Base-by-base conservation (phyloP, 2,329 filamentous ascomycete genomes). In the Fusarium cicatricum region DNA sequence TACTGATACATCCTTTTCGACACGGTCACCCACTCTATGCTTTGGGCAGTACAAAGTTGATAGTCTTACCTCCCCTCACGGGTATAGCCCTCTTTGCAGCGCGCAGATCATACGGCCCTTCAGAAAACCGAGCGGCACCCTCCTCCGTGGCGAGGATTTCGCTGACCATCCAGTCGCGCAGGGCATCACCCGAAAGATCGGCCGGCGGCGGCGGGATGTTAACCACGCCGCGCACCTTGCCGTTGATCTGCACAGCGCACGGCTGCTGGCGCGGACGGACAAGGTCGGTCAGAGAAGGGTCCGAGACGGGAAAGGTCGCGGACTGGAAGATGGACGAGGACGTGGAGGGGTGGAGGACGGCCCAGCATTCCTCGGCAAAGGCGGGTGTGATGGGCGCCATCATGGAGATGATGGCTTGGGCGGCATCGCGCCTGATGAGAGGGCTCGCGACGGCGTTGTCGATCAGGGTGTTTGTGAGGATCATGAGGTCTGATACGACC, bases 341-440 rank as follows among this genome's bases (percentile, higher is more conserved):
- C 2, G 65, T 41, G 0, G 63, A 58, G 2, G 77, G 74, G 42
- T 76, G 71, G 4, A 93, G 78, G 2, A 83, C 67, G 58, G 83
- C 80, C 90, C 90, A 96, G 72, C 87, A 90, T 75, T 96, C 91
- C 65, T 94, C 91, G 1, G 91, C 83, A 55, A 95, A 86, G 0
- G 90, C 90, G 0, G 92, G 92, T 0, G 90, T 85, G 46, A 96
- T 86, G 4, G 92, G 92, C 1, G 91, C 90, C 65, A 93, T 79
- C 77, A 96, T 85, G 43, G 85, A 85, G 34, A 94, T 71, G 9
- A 96, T 81, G 4, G 80, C 76, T 1, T 80, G 79, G 1, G 80
- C 73, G 0, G 86, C 81, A 19, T 81, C 75, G 37, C 78, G 74
- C 70, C 75, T 77, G 62, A 90, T 69, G 5, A 74, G 44, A 4